phyloP scores from a whole-genome alignment of 108 stramenopile species.

The Discostella pseudostelligera region DNA sequence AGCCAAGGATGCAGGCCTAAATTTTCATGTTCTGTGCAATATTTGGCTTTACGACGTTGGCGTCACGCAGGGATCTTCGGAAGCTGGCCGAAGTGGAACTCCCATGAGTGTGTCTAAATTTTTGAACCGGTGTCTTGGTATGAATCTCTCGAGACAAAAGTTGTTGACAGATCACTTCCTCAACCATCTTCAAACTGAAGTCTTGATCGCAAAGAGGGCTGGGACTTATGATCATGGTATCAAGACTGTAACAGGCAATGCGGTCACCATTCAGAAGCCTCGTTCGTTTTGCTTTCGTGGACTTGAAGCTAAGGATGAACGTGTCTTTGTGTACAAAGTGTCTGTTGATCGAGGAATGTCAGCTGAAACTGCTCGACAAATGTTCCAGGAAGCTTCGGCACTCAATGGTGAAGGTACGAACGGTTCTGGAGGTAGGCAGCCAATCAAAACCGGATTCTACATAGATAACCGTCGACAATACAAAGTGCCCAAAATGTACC shows the following conservation, averaged over 20 bases:
- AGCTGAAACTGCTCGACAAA: slow-evolving; percentile 22
- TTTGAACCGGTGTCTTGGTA: slow-evolving; percentile 42
- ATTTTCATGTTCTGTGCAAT: slow-evolving; percentile 27
- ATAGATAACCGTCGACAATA: background rate
- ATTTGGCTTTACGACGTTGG: slow-evolving; percentile 36
- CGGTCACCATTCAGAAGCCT: slow-evolving; percentile 20
- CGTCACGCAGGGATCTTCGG: slow-evolving; percentile 1
- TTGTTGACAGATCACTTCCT: slow-evolving; percentile 37
- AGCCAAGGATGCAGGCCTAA: slow-evolving; percentile 39
- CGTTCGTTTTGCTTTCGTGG: slow-evolving; percentile 39
- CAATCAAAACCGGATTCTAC: background rate
- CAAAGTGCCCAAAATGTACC: slow-evolving; percentile 3
- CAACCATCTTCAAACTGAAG: slow-evolving; percentile 26
- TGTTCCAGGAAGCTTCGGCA: slow-evolving; percentile 32
- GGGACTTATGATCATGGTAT: slow-evolving; percentile 41
- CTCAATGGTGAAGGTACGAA: background rate
- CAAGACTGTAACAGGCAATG: slow-evolving; percentile 25
- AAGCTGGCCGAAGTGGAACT: background rate
- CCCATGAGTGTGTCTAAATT: slow-evolving; percentile 33
- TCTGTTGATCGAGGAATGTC: slow-evolving; percentile 20
- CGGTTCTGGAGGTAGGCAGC: background rate
- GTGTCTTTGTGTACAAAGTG: slow-evolving; percentile 36
- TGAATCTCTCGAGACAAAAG: slow-evolving; percentile 31
- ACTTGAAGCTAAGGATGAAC: slow-evolving; percentile 32
- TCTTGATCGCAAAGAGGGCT: slow-evolving; percentile 23